A percentile compares a stretch with the other conserved stretches of the same genome.
Conservation (phyloP, 352 stramenopile species). For the Plasmopara halstedii region DNA sequence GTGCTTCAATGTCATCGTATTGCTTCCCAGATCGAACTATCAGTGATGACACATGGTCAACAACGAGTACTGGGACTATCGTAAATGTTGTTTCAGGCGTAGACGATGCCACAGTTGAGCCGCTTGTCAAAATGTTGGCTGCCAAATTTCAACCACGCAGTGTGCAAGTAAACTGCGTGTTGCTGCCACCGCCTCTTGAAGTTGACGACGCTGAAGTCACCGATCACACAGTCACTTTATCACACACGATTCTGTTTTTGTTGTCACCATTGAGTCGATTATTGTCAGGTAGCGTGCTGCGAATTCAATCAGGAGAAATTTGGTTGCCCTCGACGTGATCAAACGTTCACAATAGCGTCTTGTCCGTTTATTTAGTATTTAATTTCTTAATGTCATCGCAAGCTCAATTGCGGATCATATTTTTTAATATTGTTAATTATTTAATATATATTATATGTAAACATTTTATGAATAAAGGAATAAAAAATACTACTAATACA, state of each 20-base stretch:
- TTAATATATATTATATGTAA: too few species aligned
- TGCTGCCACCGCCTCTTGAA: conserved; percentile 19
- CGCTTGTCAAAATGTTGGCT: conserved; percentile 34
- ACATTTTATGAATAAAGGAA: too few species aligned
- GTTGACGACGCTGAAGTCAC: neutral
- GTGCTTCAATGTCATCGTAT: conserved; percentile 17
- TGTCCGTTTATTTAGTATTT: neutral
- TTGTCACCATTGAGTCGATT: conserved; percentile 39
- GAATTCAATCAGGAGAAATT: neutral
- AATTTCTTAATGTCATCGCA: neutral
- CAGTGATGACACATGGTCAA: conserved; percentile 11
- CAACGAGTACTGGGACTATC: conserved; percentile 16
- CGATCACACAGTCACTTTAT: conserved; percentile 22
- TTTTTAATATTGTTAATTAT: too few species aligned
- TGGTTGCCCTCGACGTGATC: neutral
- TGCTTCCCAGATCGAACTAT: conserved; percentile 16
- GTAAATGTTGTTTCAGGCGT: conserved; percentile 13
- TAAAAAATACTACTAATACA: too few species aligned
- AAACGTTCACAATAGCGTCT: neutral
- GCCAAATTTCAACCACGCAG: conserved; percentile 29
- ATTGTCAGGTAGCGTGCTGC: conserved; percentile 53
- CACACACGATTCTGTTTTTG: conserved; percentile 55
- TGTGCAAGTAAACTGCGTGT: conserved; percentile 51
- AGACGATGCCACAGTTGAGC: conserved; percentile 22
- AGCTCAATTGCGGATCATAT: too few species aligned